Percentiles rank a stretch among this genome's conserved stretches.
Conservation (phyloP, 257 asterid genomes). For the Rhazya stricta region DNA sequence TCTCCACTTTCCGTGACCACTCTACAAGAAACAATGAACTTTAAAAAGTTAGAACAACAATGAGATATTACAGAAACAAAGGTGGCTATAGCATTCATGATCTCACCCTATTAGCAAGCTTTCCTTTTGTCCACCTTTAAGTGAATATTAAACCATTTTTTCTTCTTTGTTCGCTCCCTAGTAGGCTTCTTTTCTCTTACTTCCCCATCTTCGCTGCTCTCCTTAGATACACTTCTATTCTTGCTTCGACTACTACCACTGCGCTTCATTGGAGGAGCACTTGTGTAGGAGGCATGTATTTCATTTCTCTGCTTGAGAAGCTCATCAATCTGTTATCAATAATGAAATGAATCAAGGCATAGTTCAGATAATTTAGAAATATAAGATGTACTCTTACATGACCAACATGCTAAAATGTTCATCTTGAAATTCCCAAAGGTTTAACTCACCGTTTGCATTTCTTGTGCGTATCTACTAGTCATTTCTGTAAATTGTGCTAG, state of each 20-base stretch:
- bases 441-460: slow-evolving; percentile 87
- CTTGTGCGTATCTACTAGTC: slow-evolving; percentile 91
- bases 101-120: slow-evolving; percentile 54
- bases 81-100: background rate
- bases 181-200: slow-evolving; percentile 50
- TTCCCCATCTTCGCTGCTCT: slow-evolving; percentile 41
- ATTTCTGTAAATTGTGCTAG: slow-evolving; percentile 91
- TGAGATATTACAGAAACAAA: background rate
- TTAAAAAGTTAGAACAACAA: background rate
- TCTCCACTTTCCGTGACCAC: slow-evolving; percentile 3
- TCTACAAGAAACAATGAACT: background rate
- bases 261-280: slow-evolving; percentile 53
- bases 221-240: slow-evolving; percentile 50
- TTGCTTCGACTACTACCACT: slow-evolving; percentile 65
- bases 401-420: background rate
- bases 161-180: slow-evolving; percentile 68
- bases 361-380: slow-evolving; percentile 1
- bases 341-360: background rate
- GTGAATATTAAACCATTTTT: slow-evolving; percentile 81
- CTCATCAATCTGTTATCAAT: slow-evolving; percentile 62
- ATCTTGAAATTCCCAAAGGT: background rate
- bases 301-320: slow-evolving; percentile 88
- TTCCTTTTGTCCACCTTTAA: slow-evolving; percentile 79
- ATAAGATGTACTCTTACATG: background rate
- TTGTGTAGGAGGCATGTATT: slow-evolving; percentile 74